Conservation (phyloP, 2,329 filamentous ascomycete species). For the Penicillium sp. region DNA sequence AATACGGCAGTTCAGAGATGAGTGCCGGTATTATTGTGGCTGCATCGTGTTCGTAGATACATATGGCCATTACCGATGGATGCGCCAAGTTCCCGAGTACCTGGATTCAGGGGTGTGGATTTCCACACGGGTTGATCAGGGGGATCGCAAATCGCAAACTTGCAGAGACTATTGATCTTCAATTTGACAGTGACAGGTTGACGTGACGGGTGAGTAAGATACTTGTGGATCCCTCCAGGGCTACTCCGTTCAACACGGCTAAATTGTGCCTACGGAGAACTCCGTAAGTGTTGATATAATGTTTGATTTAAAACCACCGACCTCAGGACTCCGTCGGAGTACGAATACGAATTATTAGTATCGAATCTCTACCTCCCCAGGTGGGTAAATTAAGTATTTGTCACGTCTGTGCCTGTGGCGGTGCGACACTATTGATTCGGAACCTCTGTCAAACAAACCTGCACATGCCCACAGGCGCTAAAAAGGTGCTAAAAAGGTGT, state of each 20-base stretch:
- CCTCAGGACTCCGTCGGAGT: too few relatives aligned
- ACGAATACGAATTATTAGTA: too few relatives aligned
- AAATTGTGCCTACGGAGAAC: neutral
- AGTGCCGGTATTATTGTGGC: constrained; percentile 27
- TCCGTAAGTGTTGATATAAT: too few relatives aligned
- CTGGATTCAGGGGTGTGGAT: neutral
- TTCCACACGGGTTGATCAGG: neutral
- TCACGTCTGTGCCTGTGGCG: constrained; percentile 21
- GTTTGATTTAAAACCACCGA: too few relatives aligned
- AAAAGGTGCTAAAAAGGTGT: neutral
- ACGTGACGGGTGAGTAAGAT: neutral
- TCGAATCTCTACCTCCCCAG: too few relatives aligned
- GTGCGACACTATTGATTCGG: constrained; percentile 24
- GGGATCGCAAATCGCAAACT: neutral
- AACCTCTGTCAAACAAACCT: constrained; percentile 10
- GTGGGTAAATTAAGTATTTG: constrained; percentile 10
- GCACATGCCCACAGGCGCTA: neutral
- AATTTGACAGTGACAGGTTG: neutral
- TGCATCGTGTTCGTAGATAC: constrained; percentile 19
- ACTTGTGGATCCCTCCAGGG: neutral
- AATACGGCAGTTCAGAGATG: constrained; percentile 35
- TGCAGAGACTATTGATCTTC: neutral
- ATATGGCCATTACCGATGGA: constrained; percentile 1
- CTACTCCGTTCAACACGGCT: neutral
- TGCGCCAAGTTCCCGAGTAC: neutral